A percentile compares a stretch with the other conserved stretches of the same genome.
phyloP scores from a whole-genome alignment of 768 basidiomycete species.

The Pleurotus cornucopiae region DNA sequence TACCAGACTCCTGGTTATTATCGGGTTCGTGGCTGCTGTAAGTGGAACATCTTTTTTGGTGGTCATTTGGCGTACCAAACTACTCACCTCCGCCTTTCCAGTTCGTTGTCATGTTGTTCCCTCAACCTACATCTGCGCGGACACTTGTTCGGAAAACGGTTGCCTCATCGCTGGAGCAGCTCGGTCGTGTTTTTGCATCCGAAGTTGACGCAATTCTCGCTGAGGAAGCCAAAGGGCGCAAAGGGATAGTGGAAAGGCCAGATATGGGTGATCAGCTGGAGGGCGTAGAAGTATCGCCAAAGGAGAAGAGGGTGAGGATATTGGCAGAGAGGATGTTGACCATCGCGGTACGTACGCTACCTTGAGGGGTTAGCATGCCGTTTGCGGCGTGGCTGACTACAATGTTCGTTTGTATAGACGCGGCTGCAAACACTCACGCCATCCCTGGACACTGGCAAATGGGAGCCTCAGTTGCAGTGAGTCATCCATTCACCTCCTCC shows the following conservation, averaged over 20 bases:
- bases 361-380: too few species aligned
- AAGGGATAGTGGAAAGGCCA: slow-evolving; percentile 25
- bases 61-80: background rate
- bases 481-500: slow-evolving; percentile 9
- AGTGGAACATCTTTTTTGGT: slow-evolving; percentile 9
- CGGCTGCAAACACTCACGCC: slow-evolving; percentile 31
- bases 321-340: slow-evolving; percentile 29
- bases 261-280: slow-evolving; percentile 13
- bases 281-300: slow-evolving; percentile 19
- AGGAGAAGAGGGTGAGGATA: slow-evolving; percentile 33
- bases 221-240: slow-evolving; percentile 32
- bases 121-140: slow-evolving; percentile 36
- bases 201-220: slow-evolving; percentile 42
- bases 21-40: slow-evolving; percentile 39
- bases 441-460: slow-evolving; percentile 33
- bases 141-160: slow-evolving; percentile 37
- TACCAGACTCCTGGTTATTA: slow-evolving; percentile 35
- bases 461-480: slow-evolving; percentile 39
- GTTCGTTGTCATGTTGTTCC: slow-evolving; percentile 45
- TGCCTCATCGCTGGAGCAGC: slow-evolving; percentile 29
- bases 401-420: slow-evolving; percentile 18
- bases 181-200: slow-evolving; percentile 32
- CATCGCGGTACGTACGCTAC: slow-evolving; percentile 27
- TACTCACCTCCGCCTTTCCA: slow-evolving; percentile 9
- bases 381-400: too few species aligned